Base-by-base conservation (phyloP, 2,329 filamentous ascomycete genomes). In the Emmonsiellopsis sp. region DNA sequence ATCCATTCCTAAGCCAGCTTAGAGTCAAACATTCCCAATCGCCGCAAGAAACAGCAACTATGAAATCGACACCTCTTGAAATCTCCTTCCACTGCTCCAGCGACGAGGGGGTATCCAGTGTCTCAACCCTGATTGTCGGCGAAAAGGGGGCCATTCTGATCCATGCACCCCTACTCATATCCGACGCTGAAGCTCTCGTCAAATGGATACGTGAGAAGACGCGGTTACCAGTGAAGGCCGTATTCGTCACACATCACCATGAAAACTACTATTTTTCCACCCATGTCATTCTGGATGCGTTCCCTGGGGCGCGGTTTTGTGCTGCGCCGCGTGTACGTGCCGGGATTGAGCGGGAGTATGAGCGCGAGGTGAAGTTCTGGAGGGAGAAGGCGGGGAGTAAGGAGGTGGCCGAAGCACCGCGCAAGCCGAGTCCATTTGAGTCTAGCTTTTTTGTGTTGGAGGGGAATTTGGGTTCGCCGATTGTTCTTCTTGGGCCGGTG, bases 231-330 rank as follows among this genome's bases (percentile, higher is more conserved):
- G 50, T 68, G 6, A 61, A 60, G 44, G 66, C 63, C 4, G 56
- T 69, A 37, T 69, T 68, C 52, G 58, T 66, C 17, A 68, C 66
- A 6, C 65, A 68, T 54, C 67, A 69, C 50, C 66, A 67, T 51
- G 65, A 65, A 5, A 65, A 68, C 54, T 64, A 69, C 57, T 68
- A 64, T 54, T 65, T 65, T 56, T 58, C 62, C 5, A 61, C 62
- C 27, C 65, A 67, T 39, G 60, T 62, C 0, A 64, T 68, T 48
- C 61, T 68, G 2, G 63, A 63, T 9, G 60, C 63, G 3, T 67
- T 59, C 40, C 60, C 63, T 0, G 34, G 33, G 6, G 61, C 62
- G 21, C 56, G 52, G 39, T 57, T 63, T 50, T 56, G 60, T 54
- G 59, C 65, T 1, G 56, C 57, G 1, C 57, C 60, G 1, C 63